phyloP scores from a whole-genome alignment of 345 rosid genomes.

The Populus ilicifolia region DNA sequence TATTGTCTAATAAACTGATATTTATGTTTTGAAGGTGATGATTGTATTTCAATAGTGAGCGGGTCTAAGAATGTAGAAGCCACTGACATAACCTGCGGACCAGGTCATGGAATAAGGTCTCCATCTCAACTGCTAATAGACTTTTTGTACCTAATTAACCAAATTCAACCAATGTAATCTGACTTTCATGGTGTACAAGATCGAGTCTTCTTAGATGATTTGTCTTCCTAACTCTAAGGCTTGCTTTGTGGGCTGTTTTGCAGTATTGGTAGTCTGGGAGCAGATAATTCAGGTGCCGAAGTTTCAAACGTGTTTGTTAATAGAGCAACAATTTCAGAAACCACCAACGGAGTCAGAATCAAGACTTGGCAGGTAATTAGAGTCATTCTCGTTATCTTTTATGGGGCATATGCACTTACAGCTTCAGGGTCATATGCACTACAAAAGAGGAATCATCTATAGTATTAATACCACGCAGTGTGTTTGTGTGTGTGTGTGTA shows the following conservation, averaged over 20 bases:
- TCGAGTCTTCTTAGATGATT: neutral
- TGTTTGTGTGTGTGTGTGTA: too few species aligned
- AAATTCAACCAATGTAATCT: neutral
- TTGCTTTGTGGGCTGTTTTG: neutral
- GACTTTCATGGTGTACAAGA: too few species aligned
- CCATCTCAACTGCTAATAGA: neutral
- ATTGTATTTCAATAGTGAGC: constrained; percentile 80
- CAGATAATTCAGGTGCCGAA: constrained; percentile 43
- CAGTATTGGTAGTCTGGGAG: constrained; percentile 92
- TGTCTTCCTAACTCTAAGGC: neutral
- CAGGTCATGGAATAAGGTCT: constrained; percentile 97
- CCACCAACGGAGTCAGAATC: constrained; percentile 79
- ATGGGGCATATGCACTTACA: neutral
- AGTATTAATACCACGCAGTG: too few species aligned
- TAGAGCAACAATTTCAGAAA: constrained; percentile 60
- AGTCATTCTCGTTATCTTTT: neutral
- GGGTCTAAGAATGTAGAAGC: constrained; percentile 78
- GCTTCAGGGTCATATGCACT: neutral
- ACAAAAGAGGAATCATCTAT: too few species aligned
- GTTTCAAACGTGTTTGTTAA: constrained; percentile 74
- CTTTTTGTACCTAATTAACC: neutral
- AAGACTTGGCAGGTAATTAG: constrained; percentile 85
- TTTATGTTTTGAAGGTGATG: constrained; percentile 60
- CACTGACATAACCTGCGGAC: constrained; percentile 80
- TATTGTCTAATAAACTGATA: neutral